A percentile compares a stretch with the other conserved stretches of the same genome.
phyloP scores from a whole-genome alignment of 163 green algal genomes.

The Scenedesmus sp. region DNA sequence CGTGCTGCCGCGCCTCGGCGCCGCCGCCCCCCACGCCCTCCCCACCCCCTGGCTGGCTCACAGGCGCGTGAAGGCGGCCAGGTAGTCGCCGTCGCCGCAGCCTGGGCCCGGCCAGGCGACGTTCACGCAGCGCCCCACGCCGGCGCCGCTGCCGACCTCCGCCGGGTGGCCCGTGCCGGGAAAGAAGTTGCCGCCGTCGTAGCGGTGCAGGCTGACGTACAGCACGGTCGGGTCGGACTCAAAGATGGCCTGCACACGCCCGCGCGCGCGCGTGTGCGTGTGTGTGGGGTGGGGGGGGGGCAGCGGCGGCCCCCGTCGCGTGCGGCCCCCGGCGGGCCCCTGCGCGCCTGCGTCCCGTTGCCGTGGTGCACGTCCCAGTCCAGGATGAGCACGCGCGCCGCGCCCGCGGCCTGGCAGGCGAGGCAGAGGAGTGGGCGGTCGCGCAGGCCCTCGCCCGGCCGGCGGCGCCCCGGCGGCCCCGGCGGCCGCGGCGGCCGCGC shows the following conservation, averaged over 20 bases:
- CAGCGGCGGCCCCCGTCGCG: too few species aligned
- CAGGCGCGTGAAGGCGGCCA: conserved; percentile 69
- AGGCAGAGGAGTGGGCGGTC: too few species aligned
- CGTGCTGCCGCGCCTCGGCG: too few species aligned
- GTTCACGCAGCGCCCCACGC: conserved; percentile 87
- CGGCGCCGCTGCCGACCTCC: conserved; percentile 77
- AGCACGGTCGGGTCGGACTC: conserved; percentile 82
- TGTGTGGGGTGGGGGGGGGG: too few species aligned
- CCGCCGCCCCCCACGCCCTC: too few species aligned
- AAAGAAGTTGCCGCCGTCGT: conserved; percentile 81
- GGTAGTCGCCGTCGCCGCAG: conserved; percentile 87
- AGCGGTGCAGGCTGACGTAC: conserved; percentile 88
- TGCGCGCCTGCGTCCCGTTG: conserved; percentile 96
- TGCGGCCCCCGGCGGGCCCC: too few species aligned
- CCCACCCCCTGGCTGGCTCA: too few species aligned
- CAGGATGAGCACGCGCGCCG: conserved; percentile 82
- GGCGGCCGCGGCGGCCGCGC: too few species aligned
- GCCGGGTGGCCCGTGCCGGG: conserved; percentile 81
- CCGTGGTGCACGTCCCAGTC: conserved; percentile 88
- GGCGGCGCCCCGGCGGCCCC: too few species aligned
- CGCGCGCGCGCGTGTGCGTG: too few species aligned
- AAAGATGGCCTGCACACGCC: conserved; percentile 94
- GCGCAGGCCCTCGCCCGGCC: too few species aligned
- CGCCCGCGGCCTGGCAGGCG: conserved; percentile 67
- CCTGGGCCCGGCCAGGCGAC: conserved; percentile 80